These are phyloP conservation scores for Mucor circinelloides DNA, from an alignment of 371 early-diverging fungal species.

Conservation along the genomic window DNA sequence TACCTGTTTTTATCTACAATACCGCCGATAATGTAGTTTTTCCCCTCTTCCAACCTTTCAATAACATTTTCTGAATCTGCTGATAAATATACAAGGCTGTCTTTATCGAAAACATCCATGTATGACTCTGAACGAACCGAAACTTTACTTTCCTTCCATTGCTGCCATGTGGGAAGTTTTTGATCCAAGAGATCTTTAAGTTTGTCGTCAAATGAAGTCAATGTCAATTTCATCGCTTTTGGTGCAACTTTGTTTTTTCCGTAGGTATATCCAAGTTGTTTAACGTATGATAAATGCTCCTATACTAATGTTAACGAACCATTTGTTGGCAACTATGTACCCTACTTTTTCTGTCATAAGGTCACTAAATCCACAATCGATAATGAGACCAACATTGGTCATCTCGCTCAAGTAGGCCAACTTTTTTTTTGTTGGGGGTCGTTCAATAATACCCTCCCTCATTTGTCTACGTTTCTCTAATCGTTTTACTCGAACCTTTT, in stretches of 20 bases:
- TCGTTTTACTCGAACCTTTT: slow-evolving; percentile 31
- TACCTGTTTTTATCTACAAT: slow-evolving; percentile 94
- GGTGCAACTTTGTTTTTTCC: slow-evolving; percentile 57
- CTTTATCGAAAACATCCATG: slow-evolving; percentile 45
- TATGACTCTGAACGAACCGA: slow-evolving; percentile 37
- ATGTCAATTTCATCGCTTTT: slow-evolving; percentile 50
- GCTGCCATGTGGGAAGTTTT: slow-evolving; percentile 40
- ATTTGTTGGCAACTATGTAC: slow-evolving; percentile 2
- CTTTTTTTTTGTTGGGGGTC: slow-evolving; percentile 32
- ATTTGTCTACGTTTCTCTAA: slow-evolving; percentile 28
- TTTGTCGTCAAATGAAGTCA: slow-evolving; percentile 47
- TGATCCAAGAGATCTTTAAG: slow-evolving; percentile 39
- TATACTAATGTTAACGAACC: neutral
- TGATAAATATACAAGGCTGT: slow-evolving; percentile 80
- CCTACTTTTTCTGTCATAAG: slow-evolving; percentile 76
- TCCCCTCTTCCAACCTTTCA: slow-evolving; percentile 64
- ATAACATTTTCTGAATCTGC: slow-evolving; percentile 88
- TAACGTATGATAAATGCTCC: slow-evolving; percentile 44
- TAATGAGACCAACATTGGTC: slow-evolving; percentile 51
- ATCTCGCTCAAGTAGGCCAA: slow-evolving; percentile 23
- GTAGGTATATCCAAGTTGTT: slow-evolving; percentile 33
- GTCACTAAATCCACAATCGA: slow-evolving; percentile 78
- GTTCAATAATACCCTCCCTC: slow-evolving; percentile 34
- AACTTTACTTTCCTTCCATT: slow-evolving; percentile 40
- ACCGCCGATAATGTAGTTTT: slow-evolving; percentile 89